Base-by-base conservation (phyloP, 768 basidiomycete genomes). In the Russula compacta region DNA sequence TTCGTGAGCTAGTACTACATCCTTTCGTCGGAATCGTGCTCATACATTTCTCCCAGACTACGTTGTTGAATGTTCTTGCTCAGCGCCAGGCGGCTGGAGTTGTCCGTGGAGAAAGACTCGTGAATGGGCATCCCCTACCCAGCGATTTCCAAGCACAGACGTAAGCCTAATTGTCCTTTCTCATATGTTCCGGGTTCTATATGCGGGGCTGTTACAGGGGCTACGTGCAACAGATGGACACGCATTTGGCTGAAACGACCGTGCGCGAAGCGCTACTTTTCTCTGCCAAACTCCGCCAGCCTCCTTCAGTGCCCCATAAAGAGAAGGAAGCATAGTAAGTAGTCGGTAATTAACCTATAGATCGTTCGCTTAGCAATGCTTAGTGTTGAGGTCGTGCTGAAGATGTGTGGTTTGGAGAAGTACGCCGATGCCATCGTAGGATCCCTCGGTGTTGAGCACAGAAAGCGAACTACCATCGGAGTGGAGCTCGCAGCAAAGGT, bases 161-260 rank as follows among this genome's bases (percentile, higher is more conserved):
- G 81, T 77, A 59, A 71, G 55, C 36, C 11, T 36, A 2, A n/a
- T 43, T 6, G 3, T 49, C 36, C 66, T 69, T 53, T 68, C 1
- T 68, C 79, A 71, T 44, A 78, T 76, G 6, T 75, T 21, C 56
- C 14, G 32, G 56, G 12, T 3, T 19, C 58, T 9, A 55, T 49
- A n/a, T 47, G 48, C 29, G 3, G 32, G 15, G 10, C 32, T 35
- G 36, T 49, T 60, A 8, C 33, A 87, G 84, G 51, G 91, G 89
- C 0, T 95, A 92, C 68, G 89, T 86, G 60, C 91, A 95, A 68
- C 93, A 95, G 69, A 82, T 82, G 77, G 90, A 92, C 66, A 86
- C 84, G 0, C 92, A 94, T 72, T 78, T 87, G 19, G 79, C 83
- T 29, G 83, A 84, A 8, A 73, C 83, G 2, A 93, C 89, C 7